phyloP scores from a whole-genome alignment of 192 early-diverging fungal species.

The Endogone sp. region DNA sequence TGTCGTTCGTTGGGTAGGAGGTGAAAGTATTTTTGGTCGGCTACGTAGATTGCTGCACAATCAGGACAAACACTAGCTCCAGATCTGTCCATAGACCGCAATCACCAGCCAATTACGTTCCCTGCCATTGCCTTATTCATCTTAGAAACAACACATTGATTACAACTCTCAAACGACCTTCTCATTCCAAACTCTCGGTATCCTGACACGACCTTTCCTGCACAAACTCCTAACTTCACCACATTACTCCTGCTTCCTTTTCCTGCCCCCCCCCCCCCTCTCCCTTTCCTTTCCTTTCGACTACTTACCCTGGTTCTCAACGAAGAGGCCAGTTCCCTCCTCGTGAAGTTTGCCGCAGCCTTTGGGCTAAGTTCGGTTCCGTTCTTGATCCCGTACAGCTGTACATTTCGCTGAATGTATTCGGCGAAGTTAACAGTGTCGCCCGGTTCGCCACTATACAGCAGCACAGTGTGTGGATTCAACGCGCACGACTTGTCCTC shows the following conservation, averaged over 20 bases:
- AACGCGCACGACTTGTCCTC: slow-evolving; percentile 90
- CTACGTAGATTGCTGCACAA: too few relatives aligned
- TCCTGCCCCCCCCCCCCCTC: slow-evolving; percentile 13
- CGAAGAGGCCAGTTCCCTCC: slow-evolving; percentile 82
- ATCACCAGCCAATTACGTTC: too few relatives aligned
- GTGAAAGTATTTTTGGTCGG: too few relatives aligned
- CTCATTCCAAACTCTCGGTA: too few relatives aligned
- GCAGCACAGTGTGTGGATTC: slow-evolving; percentile 76
- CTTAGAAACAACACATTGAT: too few relatives aligned
- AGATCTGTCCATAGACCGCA: too few relatives aligned
- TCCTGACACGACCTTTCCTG: too few relatives aligned
- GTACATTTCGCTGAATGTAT: slow-evolving; percentile 90
- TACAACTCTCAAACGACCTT: too few relatives aligned
- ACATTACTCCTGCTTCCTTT: neutral
- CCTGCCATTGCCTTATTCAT: too few relatives aligned
- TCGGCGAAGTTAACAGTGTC: slow-evolving; percentile 94
- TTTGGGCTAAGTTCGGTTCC: slow-evolving; percentile 75
- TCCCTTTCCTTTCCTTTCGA: neutral
- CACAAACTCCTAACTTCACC: neutral
- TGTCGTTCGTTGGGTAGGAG: too few relatives aligned
- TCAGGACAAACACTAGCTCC: too few relatives aligned
- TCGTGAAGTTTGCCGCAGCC: slow-evolving; percentile 77
- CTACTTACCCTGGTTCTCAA: slow-evolving; percentile 72
- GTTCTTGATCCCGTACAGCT: slow-evolving; percentile 86
- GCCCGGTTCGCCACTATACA: slow-evolving; percentile 86